Conservation (phyloP, 176 grass and related monocot species). For the Alloteropsis semialata region DNA sequence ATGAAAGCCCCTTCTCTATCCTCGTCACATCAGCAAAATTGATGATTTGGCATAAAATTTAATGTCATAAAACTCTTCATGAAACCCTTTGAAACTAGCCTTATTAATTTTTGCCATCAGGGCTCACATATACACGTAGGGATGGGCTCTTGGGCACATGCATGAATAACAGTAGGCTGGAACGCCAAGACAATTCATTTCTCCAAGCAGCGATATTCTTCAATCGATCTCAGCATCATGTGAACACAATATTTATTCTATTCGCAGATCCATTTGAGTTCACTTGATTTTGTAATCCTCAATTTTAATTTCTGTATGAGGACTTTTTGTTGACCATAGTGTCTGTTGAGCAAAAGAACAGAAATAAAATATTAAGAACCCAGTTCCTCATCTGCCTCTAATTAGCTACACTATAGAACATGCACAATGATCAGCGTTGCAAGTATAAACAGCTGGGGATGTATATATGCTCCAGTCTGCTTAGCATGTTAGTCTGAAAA, state of each 20-base stretch:
- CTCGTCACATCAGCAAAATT: too few relatives aligned
- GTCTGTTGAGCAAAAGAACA: not conserved
- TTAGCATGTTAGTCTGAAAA: not conserved
- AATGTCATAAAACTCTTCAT: too few relatives aligned
- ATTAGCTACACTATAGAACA: not conserved
- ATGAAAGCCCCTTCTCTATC: too few relatives aligned
- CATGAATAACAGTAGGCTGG: not conserved
- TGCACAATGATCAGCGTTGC: not conserved
- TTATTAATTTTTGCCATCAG: not conserved
- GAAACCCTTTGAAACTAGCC: too few relatives aligned
- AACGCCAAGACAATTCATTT: slow-evolving; percentile 8
- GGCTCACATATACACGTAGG: not conserved
- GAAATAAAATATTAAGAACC: not conserved
- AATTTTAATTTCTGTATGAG: not conserved
- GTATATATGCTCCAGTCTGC: not conserved
- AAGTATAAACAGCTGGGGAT: not conserved
- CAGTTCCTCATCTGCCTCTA: not conserved
- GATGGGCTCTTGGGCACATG: too few relatives aligned
- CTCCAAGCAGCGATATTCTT: slow-evolving; percentile 3
- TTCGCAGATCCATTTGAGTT: not conserved
- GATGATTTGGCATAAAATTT: too few relatives aligned
- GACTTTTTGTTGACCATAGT: not conserved
- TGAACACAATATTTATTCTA: not conserved
- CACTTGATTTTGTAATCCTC: not conserved
- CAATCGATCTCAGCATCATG: not conserved